A percentile compares a stretch with the other conserved stretches of the same genome.
phyloP scores from a whole-genome alignment of 495 filamentous ascomycete genomes.

The Clavariopsis aquatica region DNA sequence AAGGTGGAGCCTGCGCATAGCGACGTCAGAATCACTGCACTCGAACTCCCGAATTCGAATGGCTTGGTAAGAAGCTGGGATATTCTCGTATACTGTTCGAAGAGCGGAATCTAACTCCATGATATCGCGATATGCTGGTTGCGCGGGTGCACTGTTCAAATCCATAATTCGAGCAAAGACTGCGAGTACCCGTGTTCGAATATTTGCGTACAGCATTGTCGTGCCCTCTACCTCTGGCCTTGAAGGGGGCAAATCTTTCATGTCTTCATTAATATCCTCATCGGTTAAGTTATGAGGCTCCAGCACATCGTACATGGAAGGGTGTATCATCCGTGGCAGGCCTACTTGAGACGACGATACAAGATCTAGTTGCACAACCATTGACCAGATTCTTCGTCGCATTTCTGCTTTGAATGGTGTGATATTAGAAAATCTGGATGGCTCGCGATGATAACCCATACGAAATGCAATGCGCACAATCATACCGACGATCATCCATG shows the following conservation, averaged over 20 bases:
- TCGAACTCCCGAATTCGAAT: slow-evolving; percentile 6
- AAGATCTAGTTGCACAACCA: slow-evolving; percentile 43
- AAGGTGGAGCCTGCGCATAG: slow-evolving; percentile 15
- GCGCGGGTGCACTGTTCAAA: slow-evolving; percentile 2
- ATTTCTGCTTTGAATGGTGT: slow-evolving; percentile 44
- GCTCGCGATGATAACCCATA: slow-evolving; percentile 47
- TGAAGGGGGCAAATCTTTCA: slow-evolving; percentile 37
- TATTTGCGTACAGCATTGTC: slow-evolving; percentile 46
- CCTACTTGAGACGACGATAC: slow-evolving; percentile 40
- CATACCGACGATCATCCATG: slow-evolving; percentile 24
- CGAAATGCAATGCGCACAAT: slow-evolving; percentile 38
- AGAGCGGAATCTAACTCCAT: slow-evolving; percentile 14
- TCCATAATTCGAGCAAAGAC: slow-evolving; percentile 17
- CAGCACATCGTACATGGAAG: slow-evolving; percentile 36
- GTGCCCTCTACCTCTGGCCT: slow-evolving; percentile 40
- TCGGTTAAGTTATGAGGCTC: slow-evolving; percentile 45
- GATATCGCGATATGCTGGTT: slow-evolving; percentile 20
- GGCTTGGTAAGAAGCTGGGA: slow-evolving; percentile 1
- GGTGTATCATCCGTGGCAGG: slow-evolving; percentile 41
- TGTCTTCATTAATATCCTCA: slow-evolving; percentile 45
- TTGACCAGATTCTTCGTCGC: slow-evolving; percentile 41
- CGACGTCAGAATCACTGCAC: background rate
- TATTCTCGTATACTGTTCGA: slow-evolving; percentile 2
- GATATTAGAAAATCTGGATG: slow-evolving; percentile 42
- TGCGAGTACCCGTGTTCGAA: slow-evolving; percentile 41